Evolutionary conservation across 78 protist genomes (phyloP), one percentile per base, ranked within the genome.

Genomic region (Paratrimastix pyriformis): DNA sequence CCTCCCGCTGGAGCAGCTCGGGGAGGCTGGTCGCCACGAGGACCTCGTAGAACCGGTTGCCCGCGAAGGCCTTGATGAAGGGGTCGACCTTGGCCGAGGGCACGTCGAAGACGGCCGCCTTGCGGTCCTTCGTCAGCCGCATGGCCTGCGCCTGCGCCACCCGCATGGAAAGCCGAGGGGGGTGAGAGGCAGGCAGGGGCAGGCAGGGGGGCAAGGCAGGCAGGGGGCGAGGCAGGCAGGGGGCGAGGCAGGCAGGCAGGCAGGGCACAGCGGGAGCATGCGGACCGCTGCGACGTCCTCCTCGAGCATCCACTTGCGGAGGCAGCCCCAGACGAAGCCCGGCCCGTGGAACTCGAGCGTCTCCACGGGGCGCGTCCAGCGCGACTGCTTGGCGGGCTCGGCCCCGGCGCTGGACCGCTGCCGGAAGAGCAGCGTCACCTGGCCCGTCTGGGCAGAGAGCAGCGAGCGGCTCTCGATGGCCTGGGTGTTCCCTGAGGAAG

Each of bases 51-150:
- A 26, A 15, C 15, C 68, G 11, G 37, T 62, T 15, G 24, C 15
- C 21, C 45, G 11, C 68, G 21, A 62, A 62, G 15, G 11, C 18
- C 24, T 15, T 26, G 39, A 62, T 15, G 21, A 62, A 62, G 42
- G 18, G 15, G 37, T 62, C 68, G 15, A 21, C 37, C 45, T 26
- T 26, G 29, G 15, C 68, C 26, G 68, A 11, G 15, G 68, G 68
- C 15, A 62, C 68, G 37, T 62, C 68, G 37, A 62, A 62, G 37
- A 62, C 68, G 21, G 68, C 68, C 39, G 39, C 13, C 24, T 13
- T n/a, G 42, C 13, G 68, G 21, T 62, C 68, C 68, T n/a, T 33
- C 26, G 42, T 29, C 29, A 62, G 68, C 21, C 68, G 29, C 68
- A 62, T 62, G 68, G 15, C 42, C 18, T 11, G 11, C 39, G 21